Evolutionary conservation across 2,329 filamentous ascomycete species (phyloP).

Genomic region (Leptographium flavum): DNA sequence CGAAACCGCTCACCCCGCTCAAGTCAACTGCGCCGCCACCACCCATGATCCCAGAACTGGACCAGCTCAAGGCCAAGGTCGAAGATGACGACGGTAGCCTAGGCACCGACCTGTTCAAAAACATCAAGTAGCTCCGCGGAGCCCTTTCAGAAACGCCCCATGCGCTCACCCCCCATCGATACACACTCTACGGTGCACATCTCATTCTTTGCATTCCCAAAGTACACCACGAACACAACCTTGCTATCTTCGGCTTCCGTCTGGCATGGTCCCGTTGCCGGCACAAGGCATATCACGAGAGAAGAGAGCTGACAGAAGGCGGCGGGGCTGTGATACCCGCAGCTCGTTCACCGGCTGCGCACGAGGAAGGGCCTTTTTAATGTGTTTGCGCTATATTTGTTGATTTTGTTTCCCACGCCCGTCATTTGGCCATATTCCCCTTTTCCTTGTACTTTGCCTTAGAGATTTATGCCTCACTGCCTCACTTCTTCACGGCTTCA

Average conservation of each 20-base stretch:
- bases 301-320: constrained; percentile 5
- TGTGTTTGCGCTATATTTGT: constrained; percentile 3
- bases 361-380: constrained; percentile 9
- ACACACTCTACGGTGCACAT: not conserved
- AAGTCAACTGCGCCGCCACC: constrained; percentile 36
- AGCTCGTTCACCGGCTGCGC: constrained; percentile 9
- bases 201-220: not conserved
- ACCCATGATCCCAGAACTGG: constrained; percentile 46
- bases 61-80: constrained; percentile 33
- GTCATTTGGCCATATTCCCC: not conserved
- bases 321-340: constrained; percentile 11
- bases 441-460: not conserved
- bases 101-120: constrained; percentile 42
- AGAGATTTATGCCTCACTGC: not conserved
- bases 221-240: not conserved
- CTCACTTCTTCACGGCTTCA: not conserved
- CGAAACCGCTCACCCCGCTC: constrained; percentile 10
- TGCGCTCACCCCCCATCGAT: not conserved
- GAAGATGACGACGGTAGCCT: constrained; percentile 30
- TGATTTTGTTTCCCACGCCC: not conserved
- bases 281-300: not conserved
- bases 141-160: not conserved
- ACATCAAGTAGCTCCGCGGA: constrained; percentile 31
- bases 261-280: not conserved
- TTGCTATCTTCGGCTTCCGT: not conserved